These are phyloP conservation scores for Lolium perenne DNA, from an alignment of 176 grass and related monocot species.

Conservation along the genomic window DNA sequence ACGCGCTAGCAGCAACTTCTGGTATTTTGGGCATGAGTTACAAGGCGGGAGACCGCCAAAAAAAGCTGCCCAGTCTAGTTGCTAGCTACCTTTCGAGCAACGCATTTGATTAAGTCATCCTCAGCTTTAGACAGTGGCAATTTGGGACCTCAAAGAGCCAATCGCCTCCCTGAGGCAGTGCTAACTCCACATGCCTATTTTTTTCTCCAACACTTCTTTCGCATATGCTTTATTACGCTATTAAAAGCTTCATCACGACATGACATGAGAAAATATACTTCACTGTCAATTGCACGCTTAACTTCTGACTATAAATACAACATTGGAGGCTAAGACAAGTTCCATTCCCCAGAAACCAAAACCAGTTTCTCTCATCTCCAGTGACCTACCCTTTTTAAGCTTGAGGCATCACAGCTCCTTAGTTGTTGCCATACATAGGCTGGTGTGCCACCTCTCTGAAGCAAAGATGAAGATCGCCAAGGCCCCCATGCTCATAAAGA, in stretches of 20 bases:
- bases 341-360: conserved; percentile 36
- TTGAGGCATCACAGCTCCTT: not conserved
- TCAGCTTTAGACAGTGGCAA: not conserved
- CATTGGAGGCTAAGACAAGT: conserved; percentile 32
- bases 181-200: too few relatives aligned
- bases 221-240: not conserved
- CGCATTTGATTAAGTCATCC: not conserved
- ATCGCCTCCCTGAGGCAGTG: not conserved
- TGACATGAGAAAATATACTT: conserved; percentile 14
- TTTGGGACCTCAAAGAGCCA: not conserved
- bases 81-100: not conserved
- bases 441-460: too few relatives aligned
- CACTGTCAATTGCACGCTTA: not conserved
- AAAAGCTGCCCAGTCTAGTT: not conserved
- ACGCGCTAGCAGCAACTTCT: too few relatives aligned
- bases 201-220: too few relatives aligned
- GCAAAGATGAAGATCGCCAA: not conserved
- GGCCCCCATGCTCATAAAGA: not conserved
- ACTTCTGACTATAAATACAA: conserved; percentile 61
- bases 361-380: not conserved
- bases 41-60: not conserved
- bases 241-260: conserved; percentile 6
- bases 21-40: not conserved
- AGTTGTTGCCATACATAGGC: not conserved
- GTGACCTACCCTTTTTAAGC: conserved; percentile 31